Base-by-base conservation (phyloP, 106 monocot genomes). In the Acanthochlamys bracteata region DNA sequence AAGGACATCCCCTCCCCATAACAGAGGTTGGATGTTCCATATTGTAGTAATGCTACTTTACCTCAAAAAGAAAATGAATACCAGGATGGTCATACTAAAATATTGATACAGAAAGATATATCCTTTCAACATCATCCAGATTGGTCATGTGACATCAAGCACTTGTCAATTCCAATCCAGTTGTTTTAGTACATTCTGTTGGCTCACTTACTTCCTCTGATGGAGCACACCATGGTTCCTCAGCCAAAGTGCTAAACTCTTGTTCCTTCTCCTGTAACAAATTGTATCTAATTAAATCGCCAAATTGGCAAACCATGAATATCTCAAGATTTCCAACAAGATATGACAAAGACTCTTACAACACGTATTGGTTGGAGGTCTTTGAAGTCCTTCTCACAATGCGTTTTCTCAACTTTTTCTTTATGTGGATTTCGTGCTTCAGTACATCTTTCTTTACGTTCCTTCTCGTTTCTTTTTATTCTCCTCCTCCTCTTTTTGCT, bases 401-500 rank as follows among this genome's bases (percentile, higher is more conserved):
- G 66, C 17, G 46, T 22, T 59, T 24, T 78, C 66, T 70, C 76
- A 15, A 62, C 76, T n/a, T 66, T 53, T 51, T 68, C 69, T 63
- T 25, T 80, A 41, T 78, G 77, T 22, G 61, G 67, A 53, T 63
- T 80, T 7, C 60, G 71, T 64, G 62, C 24, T 59, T 71, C 73
- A 65, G 53, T 63, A 55, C 85, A 81, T 63, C 67, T 82, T 16
- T 75, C 62, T 74, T 92, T 98, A 27, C 63, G 61, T 52, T 85
- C 70, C 21, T 81, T 83, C 88, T 60, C 88, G 87, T 60, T 80
- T 96, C 79, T 17, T 49, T 49, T 14, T 49, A 10, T 14, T 33
- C 33, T 33, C 49, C 12, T 49, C 17, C 12, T 1, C 17, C 17
- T 49, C 49, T 49, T 49, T 49, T 17, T 49, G 49, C 49, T 49